phyloP scores from a whole-genome alignment of 768 basidiomycete genomes.

The Collybiopsis confluens region DNA sequence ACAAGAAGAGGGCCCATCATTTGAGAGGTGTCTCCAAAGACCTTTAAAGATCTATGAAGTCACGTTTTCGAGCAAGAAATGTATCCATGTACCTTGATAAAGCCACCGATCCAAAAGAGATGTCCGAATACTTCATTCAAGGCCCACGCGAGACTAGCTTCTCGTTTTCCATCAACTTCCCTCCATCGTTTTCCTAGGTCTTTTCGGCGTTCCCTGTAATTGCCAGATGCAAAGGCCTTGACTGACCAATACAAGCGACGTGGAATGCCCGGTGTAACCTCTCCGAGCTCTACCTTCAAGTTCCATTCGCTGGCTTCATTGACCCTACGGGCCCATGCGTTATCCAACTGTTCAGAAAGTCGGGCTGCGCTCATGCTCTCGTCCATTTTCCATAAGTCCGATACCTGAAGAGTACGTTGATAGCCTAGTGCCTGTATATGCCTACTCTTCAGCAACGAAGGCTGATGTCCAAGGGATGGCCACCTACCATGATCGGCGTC shows the following conservation, averaged over 20 bases:
- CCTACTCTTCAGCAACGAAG: not conserved
- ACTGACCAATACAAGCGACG: constrained; percentile 37
- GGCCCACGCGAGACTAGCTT: constrained; percentile 54
- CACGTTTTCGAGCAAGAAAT: not conserved
- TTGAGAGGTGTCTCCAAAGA: constrained; percentile 56
- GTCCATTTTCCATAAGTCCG: constrained; percentile 71
- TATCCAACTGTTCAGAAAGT: constrained; percentile 52
- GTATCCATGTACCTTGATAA: constrained; percentile 41
- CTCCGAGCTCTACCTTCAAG: constrained; percentile 37
- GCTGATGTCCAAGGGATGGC: not conserved
- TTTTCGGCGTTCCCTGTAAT: constrained; percentile 21
- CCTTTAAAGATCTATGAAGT: constrained; percentile 25
- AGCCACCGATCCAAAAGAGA: constrained; percentile 61
- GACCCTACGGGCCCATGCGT: constrained; percentile 48
- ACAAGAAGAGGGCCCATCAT: constrained; percentile 62
- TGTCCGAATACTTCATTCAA: constrained; percentile 56
- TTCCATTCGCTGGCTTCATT: constrained; percentile 55
- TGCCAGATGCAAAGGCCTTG: constrained; percentile 12
- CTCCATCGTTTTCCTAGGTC: constrained; percentile 41
- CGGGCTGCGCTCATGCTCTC: constrained; percentile 39
- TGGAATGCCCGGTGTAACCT: constrained; percentile 37
- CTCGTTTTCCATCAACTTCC: constrained; percentile 35
- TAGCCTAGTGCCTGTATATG: constrained; percentile 50
- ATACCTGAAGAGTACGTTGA: constrained; percentile 67
- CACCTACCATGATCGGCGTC: constrained; percentile 46